Evolutionary conservation across 257 asterid genomes (phyloP), one percentile per base, ranked within the genome.

Genomic region (Buddleja alternifolia): DNA sequence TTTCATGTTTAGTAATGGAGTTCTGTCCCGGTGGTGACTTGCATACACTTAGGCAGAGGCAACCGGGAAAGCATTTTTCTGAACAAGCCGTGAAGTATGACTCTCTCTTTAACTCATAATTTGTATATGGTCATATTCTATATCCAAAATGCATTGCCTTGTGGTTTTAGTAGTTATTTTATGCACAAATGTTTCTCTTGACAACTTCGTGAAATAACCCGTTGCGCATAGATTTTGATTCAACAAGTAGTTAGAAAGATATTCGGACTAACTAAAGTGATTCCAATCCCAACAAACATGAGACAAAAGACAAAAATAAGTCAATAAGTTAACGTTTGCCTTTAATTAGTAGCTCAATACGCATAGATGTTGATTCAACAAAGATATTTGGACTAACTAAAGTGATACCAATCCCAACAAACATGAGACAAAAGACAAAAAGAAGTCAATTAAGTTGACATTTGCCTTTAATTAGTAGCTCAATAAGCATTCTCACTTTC

Each of bases 1-100:
- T 89, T 58, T 89, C 96, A 3, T 89, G 96, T 76, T 82, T 89
- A 45, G 96, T 89, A 11, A 89, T 89, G 96, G 96, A 89, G 86
- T 89, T 84, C 75, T 89, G 96, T 60, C 96, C 96, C 0, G 96
- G 96, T 12, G 96, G 96, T 10, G 96, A 89, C 69, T 69, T 89
- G 84, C 96, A 89, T 75, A 76, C 94, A 0, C 94, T 89, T 47
- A 73, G 96, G 29, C 96, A 89, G 70, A 86, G 85, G 81, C 96
- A 89, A 67, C 96, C 94, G 0, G 96, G 96, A 56, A 89, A 89
- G 74, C 81, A 84, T 76, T 89, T 89, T 72, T 74, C 91, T 11
- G 96, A 89, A 86, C 96, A 86, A 77, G 96, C 96, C 0, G 96
- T 84, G 60, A 89, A 86, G 96, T 89, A 89, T 36, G 88, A 6